These are phyloP conservation scores for Kodamaea laetipori DNA, from an alignment of 805 yeast species.

Conservation along the genomic window DNA sequence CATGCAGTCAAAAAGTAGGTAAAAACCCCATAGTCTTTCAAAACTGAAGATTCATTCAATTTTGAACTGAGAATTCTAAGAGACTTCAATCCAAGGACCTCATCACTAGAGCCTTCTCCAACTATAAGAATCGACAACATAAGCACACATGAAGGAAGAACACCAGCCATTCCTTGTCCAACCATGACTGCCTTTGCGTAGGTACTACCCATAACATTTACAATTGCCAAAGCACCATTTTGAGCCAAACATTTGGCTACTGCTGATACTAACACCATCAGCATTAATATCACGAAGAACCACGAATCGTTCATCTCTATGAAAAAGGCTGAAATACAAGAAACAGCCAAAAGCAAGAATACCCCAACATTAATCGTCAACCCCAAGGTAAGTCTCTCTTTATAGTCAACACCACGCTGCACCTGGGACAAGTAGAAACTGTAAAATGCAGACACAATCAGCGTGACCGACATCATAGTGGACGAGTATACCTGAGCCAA, in stretches of 20 bases:
- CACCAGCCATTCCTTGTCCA: slow-evolving; percentile 95
- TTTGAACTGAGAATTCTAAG: too few species aligned
- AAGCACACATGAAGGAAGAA: slow-evolving; percentile 75
- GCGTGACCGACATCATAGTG: slow-evolving; percentile 85
- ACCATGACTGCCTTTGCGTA: slow-evolving; percentile 90
- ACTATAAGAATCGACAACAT: slow-evolving; percentile 52
- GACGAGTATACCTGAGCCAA: slow-evolving; percentile 69
- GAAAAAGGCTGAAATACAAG: slow-evolving; percentile 41
- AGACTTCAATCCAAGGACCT: too few species aligned
- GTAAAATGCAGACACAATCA: slow-evolving; percentile 61
- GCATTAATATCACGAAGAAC: slow-evolving; percentile 60
- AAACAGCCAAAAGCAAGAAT: slow-evolving; percentile 60
- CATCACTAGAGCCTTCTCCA: too few species aligned
- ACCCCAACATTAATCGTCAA: slow-evolving; percentile 55
- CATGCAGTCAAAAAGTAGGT: slow-evolving; percentile 54
- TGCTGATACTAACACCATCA: slow-evolving; percentile 63
- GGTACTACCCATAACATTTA: slow-evolving; percentile 69
- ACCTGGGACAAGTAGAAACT: slow-evolving; percentile 64
- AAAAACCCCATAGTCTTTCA: slow-evolving; percentile 42
- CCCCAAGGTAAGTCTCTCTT: slow-evolving; percentile 60
- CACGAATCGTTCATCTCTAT: slow-evolving; percentile 35
- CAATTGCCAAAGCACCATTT: slow-evolving; percentile 87
- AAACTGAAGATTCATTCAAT: slow-evolving; percentile 20
- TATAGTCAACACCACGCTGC: slow-evolving; percentile 62
- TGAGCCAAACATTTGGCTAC: slow-evolving; percentile 82